A percentile compares a stretch with the other conserved stretches of the same genome.
Evolutionary conservation across 192 early-diverging fungal genomes (phyloP).

Genomic region (Ambispora gerdemannii): DNA sequence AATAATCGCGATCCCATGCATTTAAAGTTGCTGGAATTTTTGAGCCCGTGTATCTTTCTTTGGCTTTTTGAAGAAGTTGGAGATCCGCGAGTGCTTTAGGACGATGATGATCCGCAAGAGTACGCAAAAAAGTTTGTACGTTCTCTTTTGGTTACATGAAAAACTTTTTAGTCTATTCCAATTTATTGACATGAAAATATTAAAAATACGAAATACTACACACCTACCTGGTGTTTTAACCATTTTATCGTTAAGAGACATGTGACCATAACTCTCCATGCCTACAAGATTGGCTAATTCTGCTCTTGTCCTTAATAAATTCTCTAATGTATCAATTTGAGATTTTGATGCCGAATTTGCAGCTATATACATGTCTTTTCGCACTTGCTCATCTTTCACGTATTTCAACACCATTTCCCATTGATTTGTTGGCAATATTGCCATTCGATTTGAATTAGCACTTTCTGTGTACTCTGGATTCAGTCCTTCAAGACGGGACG

Average conservation of each 20-base stretch:
- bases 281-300: conserved; percentile 76
- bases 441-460: conserved; percentile 40
- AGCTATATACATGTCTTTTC: conserved; percentile 70
- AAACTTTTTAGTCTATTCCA: conserved; percentile 43
- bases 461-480: conserved; percentile 36
- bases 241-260: conserved; percentile 93
- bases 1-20: conserved; percentile 85
- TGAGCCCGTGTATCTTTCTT: conserved; percentile 25
- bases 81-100: conserved; percentile 56
- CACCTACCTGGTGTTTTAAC: conserved; percentile 68
- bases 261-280: conserved; percentile 76
- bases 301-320: conserved; percentile 67
- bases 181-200: no score
- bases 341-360: conserved; percentile 66
- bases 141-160: no score
- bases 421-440: conserved; percentile 57
- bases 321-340: conserved; percentile 69
- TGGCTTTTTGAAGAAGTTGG: conserved; percentile 45
- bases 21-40: conserved; percentile 40
- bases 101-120: conserved; percentile 57
- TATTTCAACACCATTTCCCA: conserved; percentile 61
- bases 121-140: conserved; percentile 81
- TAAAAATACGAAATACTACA: neutral
- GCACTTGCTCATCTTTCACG: conserved; percentile 59
- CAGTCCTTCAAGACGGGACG: conserved; percentile 42